Evolutionary conservation across 768 basidiomycete species (phyloP), one percentile per base, ranked within the genome.

Genomic region (Tubosaeta brunneosetosa): DNA sequence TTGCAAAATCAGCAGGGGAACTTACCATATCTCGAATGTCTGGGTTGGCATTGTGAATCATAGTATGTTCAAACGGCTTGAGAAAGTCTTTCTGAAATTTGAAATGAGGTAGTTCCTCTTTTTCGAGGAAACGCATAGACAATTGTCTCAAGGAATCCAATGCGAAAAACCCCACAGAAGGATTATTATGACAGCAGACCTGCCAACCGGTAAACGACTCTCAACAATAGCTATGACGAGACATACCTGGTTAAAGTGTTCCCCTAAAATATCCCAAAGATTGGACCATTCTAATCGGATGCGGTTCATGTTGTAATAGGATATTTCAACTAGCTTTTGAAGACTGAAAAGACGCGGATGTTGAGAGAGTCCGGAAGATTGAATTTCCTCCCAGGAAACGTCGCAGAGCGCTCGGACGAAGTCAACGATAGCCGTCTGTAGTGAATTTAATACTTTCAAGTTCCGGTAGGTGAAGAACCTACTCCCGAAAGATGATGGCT

Each of bases 71-170:
- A 66, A 98, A 99, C 0, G 97, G 97, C 64, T 93, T 91, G 55
- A 99, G 72, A 73, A 99, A 99, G 67, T 99, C 95, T 71, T 98
- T 99, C 64, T 99, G 97, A 70, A 99, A 99, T 64, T 94, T 93
- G 80, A 98, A 99, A 72, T 97, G 94, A 2, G 94, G 84, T 54
- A 99, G 67, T 69, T 99, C 97, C 65, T 98, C 97, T 70, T 98
- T 99, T 71, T 98, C 97, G 62, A 99, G 78, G 71, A 99, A 99
- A 34, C 97, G 86, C 93, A 97, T 97, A 3, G 97, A 94, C 45
- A 99, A 74, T 69, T 99, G 97, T 17, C 97, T 85, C 11, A 99
- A 79, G 4, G 97, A 93, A 68, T 99, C 97, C 52, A 99, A 74
- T 13, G 97, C 97, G 63, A 99, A 97, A 73, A 94, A 93, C 42